Conservation (phyloP, 2,329 filamentous ascomycete genomes). For the Aspergillus chevalieri region DNA sequence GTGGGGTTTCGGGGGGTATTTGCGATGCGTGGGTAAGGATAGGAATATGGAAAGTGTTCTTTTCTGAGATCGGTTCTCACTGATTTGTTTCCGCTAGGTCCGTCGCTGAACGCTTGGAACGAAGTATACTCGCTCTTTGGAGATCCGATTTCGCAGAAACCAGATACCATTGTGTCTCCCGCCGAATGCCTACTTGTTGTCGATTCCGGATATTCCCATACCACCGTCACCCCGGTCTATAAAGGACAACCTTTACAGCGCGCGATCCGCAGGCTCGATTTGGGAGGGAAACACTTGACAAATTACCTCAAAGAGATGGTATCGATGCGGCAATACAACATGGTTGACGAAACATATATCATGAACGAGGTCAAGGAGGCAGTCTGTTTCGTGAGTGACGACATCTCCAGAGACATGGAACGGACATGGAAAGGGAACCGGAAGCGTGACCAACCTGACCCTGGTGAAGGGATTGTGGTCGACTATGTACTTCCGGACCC, state of each 20-base stretch:
- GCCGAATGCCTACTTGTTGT: constrained; percentile 80
- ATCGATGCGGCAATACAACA: constrained; percentile 87
- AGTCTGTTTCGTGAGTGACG: constrained; percentile 71
- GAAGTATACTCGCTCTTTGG: constrained; percentile 65
- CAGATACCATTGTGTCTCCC: constrained; percentile 44
- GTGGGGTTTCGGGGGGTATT: constrained; percentile 85
- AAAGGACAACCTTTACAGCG: constrained; percentile 72
- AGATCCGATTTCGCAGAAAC: constrained; percentile 44
- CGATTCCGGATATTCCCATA: constrained; percentile 89
- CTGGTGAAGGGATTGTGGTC: constrained; percentile 56
- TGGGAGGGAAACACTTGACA: constrained; percentile 88
- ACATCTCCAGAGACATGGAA: constrained; percentile 75
- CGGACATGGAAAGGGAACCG: constrained; percentile 73
- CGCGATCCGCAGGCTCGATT: constrained; percentile 75
- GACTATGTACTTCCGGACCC: constrained; percentile 91
- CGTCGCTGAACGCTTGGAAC: constrained; percentile 75
- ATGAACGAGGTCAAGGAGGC: constrained; percentile 95
- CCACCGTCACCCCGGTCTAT: constrained; percentile 80
- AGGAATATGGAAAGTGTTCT: constrained; percentile 20
- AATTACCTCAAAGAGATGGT: constrained; percentile 88
- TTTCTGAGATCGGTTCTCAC: not conserved
- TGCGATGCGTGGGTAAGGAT: constrained; percentile 60
- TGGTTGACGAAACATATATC: constrained; percentile 87
- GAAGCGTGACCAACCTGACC: constrained; percentile 23
- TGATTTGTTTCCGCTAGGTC: constrained; percentile 43